Percentiles rank a stretch among this genome's conserved stretches.
Conservation (phyloP, 106 monocot genomes). For the Vanilla planifolia region DNA sequence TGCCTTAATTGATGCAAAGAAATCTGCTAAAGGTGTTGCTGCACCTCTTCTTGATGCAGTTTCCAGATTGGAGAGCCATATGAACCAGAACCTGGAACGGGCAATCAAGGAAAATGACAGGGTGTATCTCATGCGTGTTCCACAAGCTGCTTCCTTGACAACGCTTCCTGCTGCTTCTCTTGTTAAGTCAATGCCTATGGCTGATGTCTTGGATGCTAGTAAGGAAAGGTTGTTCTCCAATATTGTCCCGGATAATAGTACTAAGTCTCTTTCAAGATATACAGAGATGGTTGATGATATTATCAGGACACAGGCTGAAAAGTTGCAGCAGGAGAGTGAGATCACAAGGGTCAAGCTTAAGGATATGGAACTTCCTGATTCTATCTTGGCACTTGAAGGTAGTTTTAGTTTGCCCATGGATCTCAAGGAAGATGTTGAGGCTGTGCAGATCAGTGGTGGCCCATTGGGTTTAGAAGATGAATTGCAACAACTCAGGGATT, state of each 20-base stretch:
- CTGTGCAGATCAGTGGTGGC: constrained; percentile 66
- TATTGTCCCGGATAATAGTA: constrained; percentile 54
- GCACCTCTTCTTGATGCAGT: constrained; percentile 62
- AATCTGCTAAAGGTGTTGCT: constrained; percentile 52
- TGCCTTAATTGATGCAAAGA: constrained; percentile 63
- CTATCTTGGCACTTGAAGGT: constrained; percentile 58
- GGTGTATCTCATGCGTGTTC: constrained; percentile 72
- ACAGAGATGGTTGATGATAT: constrained; percentile 75
- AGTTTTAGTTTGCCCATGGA: constrained; percentile 49
- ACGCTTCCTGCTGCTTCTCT: constrained; percentile 65
- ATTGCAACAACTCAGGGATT: constrained; percentile 60
- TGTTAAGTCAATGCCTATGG: constrained; percentile 45
- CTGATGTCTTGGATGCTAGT: constrained; percentile 59
- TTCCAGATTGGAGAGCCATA: constrained; percentile 34
- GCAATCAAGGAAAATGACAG: constrained; percentile 76
- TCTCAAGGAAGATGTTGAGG: constrained; percentile 63
- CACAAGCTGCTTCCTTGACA: constrained; percentile 34
- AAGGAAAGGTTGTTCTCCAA: constrained; percentile 52
- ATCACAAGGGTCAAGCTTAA: constrained; percentile 58
- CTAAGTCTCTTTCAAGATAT: constrained; percentile 61
- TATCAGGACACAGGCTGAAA: constrained; percentile 59
- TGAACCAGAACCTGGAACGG: constrained; percentile 65
- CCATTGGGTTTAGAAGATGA: constrained; percentile 53
- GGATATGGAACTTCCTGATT: constrained; percentile 77
- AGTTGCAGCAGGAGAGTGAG: constrained; percentile 65